Evolutionary conservation across 441 rosid genomes (phyloP), one percentile per base, ranked within the genome.

Genomic region (Isatis lusitanica): DNA sequence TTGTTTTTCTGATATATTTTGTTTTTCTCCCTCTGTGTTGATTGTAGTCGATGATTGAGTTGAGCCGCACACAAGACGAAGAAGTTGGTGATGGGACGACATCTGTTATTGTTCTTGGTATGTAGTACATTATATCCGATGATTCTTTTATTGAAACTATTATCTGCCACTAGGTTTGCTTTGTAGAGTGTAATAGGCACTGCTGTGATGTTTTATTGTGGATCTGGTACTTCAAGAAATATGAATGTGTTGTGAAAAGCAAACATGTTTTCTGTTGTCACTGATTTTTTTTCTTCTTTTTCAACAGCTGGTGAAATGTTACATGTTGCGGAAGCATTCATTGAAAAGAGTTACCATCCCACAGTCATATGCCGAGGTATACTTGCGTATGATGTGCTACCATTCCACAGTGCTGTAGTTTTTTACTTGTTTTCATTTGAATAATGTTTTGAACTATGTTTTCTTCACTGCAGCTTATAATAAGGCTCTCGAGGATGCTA

Each of bases 71-170:
- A 4, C 98, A 92, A 82, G 98, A 94, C 70, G 98, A 90, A 88
- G 97, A 94, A 84, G 98, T 94, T 1, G 98, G 98, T 73, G 98
- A 94, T 78, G 98, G 98, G 79, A 94, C 98, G 40, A 94, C 98
- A 52, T 92, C 98, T 28, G 97, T 92, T 65, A 94, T 92, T 77
- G 94, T 92, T 72, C 90, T 94, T 68, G 97, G 98, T 94, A 90
- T 62, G 51, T 24, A 5, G 51, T 24, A 5, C 66, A 47, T 5
- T 38, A 28, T 30, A 35, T 57, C 40, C 18, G 12, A 55, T 43
- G 26, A 18, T 40, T 66, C 28, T 43, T 52, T 53, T 36, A 63
- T 16, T 60, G 33, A 33, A 9, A 18, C 4, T 8, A 21, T 44
- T 33, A 5, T 16, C 35, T 43, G 13, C 53, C 53, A 36, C 21